phyloP scores from a whole-genome alignment of 2,329 filamentous ascomycete species.

The Raffaelea albimanens region DNA sequence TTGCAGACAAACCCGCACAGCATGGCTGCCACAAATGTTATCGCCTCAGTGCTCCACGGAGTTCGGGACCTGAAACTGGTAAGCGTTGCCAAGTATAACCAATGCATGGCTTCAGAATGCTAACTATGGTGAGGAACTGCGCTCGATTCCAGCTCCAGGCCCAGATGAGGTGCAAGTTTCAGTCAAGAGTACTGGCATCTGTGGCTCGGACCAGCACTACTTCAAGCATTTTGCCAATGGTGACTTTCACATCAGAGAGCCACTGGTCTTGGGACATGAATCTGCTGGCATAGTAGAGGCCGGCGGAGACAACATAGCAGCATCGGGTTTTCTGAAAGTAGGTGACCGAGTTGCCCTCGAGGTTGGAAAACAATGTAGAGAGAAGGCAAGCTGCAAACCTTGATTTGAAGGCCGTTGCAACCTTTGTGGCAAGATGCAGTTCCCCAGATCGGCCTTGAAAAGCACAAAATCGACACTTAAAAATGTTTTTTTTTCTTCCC shows the following conservation, averaged over 20 bases:
- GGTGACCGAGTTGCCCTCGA: slow-evolving; percentile 60
- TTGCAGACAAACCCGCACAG: too few species aligned
- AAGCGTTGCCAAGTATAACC: neutral
- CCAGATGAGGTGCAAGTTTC: slow-evolving; percentile 48
- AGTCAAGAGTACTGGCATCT: slow-evolving; percentile 50
- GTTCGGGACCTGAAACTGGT: slow-evolving; percentile 25
- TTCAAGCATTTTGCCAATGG: slow-evolving; percentile 32
- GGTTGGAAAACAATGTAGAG: slow-evolving; percentile 47
- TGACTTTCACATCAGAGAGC: slow-evolving; percentile 44
- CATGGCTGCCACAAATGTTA: slow-evolving; percentile 8
- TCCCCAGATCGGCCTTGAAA: slow-evolving; percentile 19
- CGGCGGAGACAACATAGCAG: slow-evolving; percentile 39
- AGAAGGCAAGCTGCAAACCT: slow-evolving; percentile 22
- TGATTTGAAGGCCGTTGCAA: slow-evolving; percentile 30
- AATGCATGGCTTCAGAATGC: neutral
- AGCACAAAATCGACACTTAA: too few species aligned
- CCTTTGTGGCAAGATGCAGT: slow-evolving; percentile 22
- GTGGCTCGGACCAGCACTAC: slow-evolving; percentile 50
- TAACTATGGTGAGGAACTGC: slow-evolving; percentile 33
- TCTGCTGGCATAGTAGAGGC: slow-evolving; percentile 49
- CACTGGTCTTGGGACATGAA: slow-evolving; percentile 50
- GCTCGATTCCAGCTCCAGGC: slow-evolving; percentile 39
- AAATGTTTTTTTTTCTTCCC: too few species aligned
- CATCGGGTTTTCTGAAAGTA: too few species aligned
- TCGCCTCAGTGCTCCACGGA: slow-evolving; percentile 39